Base-by-base conservation (phyloP, 2,329 filamentous ascomycete species). In the Cladophialophora chaetospira region DNA sequence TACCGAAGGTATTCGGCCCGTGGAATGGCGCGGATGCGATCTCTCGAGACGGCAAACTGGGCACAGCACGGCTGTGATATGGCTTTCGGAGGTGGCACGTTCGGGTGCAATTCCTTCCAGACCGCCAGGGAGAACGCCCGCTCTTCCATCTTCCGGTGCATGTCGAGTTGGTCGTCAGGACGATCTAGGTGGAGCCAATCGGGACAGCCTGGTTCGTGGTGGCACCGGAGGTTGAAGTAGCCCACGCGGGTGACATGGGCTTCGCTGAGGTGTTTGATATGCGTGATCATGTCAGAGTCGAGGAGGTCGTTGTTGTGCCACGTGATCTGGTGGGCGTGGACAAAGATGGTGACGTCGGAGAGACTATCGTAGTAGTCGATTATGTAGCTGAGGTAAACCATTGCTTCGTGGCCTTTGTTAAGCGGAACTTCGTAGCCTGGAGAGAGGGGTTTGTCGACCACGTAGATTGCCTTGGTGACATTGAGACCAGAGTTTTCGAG, bases 31-130 rank as follows among this genome's bases (percentile, higher is more conserved):
- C 73, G 78, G 52, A 87, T 82, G 2, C 82, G 77, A 38, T 85
- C 82, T 2, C 78, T 70, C 4, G 79, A 82, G 2, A 87, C 70
- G 11, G 83, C 84, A 64, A 87, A 87, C 62, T 87, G 84, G 2
- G 81, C 82, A 66, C 84, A 87, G 67, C 84, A 87, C 2, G 84
- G 80, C 63, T 85, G 82, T 1, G 82, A 77, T 0, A 87, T 75
- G 0, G 83, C 77, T n/a, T 69, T 61, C 3, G 76, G 77, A 5
- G 78, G 67, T 1, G 71, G 69, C 23, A 72, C 69, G 45, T 48
- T 51, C 43, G 50, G 45, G 33, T 55, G 63, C 55, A 76, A 71
- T 26, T 71, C 67, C 3, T 75, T 76, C 59, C 79, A 79, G 10
- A 80, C 65, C 63, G 77, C 72, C 1, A 67, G 67, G 2, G 75